Base-by-base conservation (phyloP, 106 monocot genomes). In the Chionographis japonica region DNA sequence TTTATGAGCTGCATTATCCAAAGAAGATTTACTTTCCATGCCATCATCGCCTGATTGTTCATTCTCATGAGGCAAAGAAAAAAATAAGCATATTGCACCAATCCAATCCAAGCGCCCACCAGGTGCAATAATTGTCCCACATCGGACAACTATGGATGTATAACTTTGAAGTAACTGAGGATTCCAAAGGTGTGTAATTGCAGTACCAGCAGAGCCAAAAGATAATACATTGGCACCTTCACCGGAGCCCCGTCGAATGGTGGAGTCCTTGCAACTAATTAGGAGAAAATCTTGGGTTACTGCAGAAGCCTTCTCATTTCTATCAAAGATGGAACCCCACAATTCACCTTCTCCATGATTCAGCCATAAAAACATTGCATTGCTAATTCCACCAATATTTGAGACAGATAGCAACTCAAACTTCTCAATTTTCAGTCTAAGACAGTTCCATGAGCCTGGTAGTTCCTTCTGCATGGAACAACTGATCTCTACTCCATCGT, bases 81-180 rank as follows among this genome's bases (percentile, higher is more conserved):
- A 98, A 61, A 83, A 90, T 15, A 63, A 80, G 54, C 61, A 72
- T 65, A 98, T 72, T 51, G 78, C 52, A 77, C 50, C 70, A 63
- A 98, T 56, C 97, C 97, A 98, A 90, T 98, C 97, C 37, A 90
- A 55, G 52, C 93, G 89, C 40, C 89, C 90, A 42, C 93, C 97
- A 75, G 92, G 97, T 58, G 97, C 97, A 67, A 93, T 57, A 7
- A 92, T 62, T 54, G 97, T 93, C n/a, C 73, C 97, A 68, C 85
- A 72, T 63, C 69, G 74, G 74, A 98, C 65, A 67, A 52, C 50
- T 41, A 98, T 46, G 12, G 89, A 87, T 71, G 83, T 90, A 65
- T 79, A 92, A 67, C 61, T 83, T 57, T 84, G 75, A 35, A 40
- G 37, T 56, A 59, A 50, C 38, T 69, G 62, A 64, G 92, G 87